Conservation (phyloP, 2,329 filamentous ascomycete genomes). For the Taxawa tesnikishii region DNA sequence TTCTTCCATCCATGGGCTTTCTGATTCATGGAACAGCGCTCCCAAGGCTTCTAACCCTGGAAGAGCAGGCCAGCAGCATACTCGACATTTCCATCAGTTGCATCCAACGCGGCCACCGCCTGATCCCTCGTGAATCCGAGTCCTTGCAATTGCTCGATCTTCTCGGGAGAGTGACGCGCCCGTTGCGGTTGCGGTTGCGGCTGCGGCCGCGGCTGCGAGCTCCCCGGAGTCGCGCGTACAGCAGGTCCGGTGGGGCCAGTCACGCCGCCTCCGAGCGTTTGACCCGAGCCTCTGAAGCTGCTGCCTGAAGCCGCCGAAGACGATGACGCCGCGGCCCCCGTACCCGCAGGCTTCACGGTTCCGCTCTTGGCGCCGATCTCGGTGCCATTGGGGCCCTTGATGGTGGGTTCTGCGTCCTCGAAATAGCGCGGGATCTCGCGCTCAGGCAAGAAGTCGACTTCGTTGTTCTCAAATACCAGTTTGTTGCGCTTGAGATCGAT, state of each 20-base stretch:
- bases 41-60: constrained; percentile 12
- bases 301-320: constrained; percentile 11
- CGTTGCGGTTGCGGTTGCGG: constrained; percentile 8
- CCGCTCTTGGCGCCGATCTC: constrained; percentile 76
- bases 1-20: too few relatives aligned
- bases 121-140: constrained; percentile 67
- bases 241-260: constrained; percentile 6
- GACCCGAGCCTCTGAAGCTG: constrained; percentile 19
- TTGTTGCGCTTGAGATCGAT: constrained; percentile 80
- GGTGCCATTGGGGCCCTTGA: constrained; percentile 78
- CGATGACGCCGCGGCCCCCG: constrained; percentile 20
- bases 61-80: constrained; percentile 75
- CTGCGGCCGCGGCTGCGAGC: constrained; percentile 4
- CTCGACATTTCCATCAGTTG: constrained; percentile 76
- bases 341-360: constrained; percentile 49
- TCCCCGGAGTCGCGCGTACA: constrained; percentile 8
- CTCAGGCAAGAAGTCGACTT: constrained; percentile 83
- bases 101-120: constrained; percentile 69
- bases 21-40: too few relatives aligned
- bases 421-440: constrained; percentile 87
- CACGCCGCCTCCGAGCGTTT: constrained; percentile 13
- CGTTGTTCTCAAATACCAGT: constrained; percentile 76
- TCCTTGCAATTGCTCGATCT: constrained; percentile 62
- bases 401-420: constrained; percentile 67
- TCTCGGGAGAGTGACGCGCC: constrained; percentile 43